phyloP scores from a whole-genome alignment of 768 basidiomycete species.

The Tricholoma terreum region DNA sequence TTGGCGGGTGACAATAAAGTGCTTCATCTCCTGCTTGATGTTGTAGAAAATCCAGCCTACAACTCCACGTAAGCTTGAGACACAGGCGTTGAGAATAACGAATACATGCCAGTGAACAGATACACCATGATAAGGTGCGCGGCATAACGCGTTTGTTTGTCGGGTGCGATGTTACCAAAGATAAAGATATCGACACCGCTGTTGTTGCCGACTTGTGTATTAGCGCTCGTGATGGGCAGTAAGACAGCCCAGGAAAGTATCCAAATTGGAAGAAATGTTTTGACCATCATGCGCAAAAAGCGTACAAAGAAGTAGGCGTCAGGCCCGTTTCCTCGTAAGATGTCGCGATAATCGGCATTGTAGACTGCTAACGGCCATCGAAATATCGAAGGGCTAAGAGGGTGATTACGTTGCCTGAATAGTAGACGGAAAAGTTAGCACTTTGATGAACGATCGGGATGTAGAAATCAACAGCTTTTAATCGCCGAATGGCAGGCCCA shows the following conservation, averaged over 20 bases:
- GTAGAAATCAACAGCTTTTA: neutral
- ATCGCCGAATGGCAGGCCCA: too few relatives aligned
- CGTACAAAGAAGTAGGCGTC: slow-evolving; percentile 95
- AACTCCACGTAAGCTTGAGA: neutral
- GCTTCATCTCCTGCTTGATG: slow-evolving; percentile 73
- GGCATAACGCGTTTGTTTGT: slow-evolving; percentile 58
- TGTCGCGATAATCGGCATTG: slow-evolving; percentile 56
- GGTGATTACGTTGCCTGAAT: slow-evolving; percentile 52
- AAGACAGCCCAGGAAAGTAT: slow-evolving; percentile 83
- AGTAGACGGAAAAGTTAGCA: neutral
- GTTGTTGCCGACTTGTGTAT: slow-evolving; percentile 43
- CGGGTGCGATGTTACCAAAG: slow-evolving; percentile 69
- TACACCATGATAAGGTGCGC: slow-evolving; percentile 79
- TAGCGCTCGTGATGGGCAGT: slow-evolving; percentile 66
- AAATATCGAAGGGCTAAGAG: slow-evolving; percentile 49
- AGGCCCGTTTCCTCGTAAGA: slow-evolving; percentile 70
- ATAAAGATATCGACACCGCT: slow-evolving; percentile 67
- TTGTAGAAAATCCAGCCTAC: slow-evolving; percentile 85
- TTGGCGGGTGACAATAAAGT: slow-evolving; percentile 81
- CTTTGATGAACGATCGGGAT: neutral
- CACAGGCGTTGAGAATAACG: neutral
- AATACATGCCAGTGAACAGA: slow-evolving; percentile 68
- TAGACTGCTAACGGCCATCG: slow-evolving; percentile 68
- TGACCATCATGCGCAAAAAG: slow-evolving; percentile 81
- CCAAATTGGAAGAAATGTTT: slow-evolving; percentile 89